A percentile compares a stretch with the other conserved stretches of the same genome.
phyloP scores from a whole-genome alignment of 805 yeast species.

The Schwanniomyces polymorphus region DNA sequence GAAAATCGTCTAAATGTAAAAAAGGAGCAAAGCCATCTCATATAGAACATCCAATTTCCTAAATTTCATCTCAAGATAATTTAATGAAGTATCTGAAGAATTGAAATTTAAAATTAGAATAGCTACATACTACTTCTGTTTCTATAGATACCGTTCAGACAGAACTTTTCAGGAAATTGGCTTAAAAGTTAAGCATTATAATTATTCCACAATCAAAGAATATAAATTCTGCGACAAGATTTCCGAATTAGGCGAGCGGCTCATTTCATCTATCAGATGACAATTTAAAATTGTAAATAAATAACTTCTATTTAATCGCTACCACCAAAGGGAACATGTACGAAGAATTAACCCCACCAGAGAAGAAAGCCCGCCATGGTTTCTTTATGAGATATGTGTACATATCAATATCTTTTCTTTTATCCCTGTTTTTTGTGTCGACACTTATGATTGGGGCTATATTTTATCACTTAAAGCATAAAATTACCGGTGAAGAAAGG shows the following conservation, averaged over 20 bases:
- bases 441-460: slow-evolving; percentile 25
- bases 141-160: too few species aligned
- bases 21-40: too few species aligned
- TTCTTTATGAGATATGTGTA: slow-evolving; percentile 15
- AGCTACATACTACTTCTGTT: too few species aligned
- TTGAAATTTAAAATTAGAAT: too few species aligned
- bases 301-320: too few species aligned
- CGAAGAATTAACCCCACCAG: slow-evolving; percentile 23
- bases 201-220: background rate
- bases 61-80: too few species aligned
- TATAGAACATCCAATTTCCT: too few species aligned
- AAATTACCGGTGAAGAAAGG: slow-evolving; percentile 28
- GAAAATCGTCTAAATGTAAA: too few species aligned
- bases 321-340: slow-evolving; percentile 7
- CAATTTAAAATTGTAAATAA: background rate
- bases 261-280: background rate
- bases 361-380: slow-evolving; percentile 20
- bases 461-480: slow-evolving; percentile 28
- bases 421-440: slow-evolving; percentile 27
- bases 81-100: too few species aligned
- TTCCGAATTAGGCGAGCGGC: background rate
- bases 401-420: slow-evolving; percentile 24
- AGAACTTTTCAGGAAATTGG: too few species aligned
- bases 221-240: background rate
- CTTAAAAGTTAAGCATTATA: background rate